phyloP scores from a whole-genome alignment of 2,329 filamentous ascomycete species.

The Trichoderma harzianum region DNA sequence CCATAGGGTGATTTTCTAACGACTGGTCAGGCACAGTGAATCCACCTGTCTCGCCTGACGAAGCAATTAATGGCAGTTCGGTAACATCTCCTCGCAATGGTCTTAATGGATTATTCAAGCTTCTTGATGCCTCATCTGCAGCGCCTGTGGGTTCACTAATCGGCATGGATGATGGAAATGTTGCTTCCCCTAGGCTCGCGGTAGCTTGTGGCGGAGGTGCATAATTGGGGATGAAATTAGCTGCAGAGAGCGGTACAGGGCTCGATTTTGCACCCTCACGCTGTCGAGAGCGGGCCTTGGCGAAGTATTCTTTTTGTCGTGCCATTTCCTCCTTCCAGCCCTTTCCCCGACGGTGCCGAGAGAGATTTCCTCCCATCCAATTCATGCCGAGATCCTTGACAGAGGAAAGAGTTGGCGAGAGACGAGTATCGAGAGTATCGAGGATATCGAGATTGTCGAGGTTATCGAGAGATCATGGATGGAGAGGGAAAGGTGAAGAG shows the following conservation, averaged over 20 bases:
- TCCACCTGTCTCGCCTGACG: neutral
- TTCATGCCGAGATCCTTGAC: slow-evolving; percentile 34
- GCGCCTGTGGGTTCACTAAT: neutral
- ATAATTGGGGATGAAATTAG: slow-evolving; percentile 29
- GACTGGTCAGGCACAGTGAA: neutral
- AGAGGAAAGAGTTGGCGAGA: no score
- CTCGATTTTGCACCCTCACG: slow-evolving; percentile 8
- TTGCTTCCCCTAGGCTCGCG: neutral
- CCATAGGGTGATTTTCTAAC: neutral
- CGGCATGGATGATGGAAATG: neutral
- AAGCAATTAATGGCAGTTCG: neutral
- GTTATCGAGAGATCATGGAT: neutral
- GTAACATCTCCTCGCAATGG: neutral
- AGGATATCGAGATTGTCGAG: neutral
- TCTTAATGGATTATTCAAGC: neutral
- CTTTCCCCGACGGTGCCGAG: slow-evolving; percentile 35
- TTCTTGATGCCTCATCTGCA: neutral
- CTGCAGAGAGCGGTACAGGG: neutral
- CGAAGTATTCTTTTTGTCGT: slow-evolving; percentile 39
- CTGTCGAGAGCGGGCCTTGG: slow-evolving; percentile 31
- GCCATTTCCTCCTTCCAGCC: slow-evolving; percentile 32
- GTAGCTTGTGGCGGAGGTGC: slow-evolving; percentile 17
- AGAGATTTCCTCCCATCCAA: slow-evolving; percentile 39
- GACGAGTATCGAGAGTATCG: no score
- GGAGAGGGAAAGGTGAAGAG: neutral